Base-by-base conservation (phyloP, 441 rosid genomes). In the Sinapis alba region DNA sequence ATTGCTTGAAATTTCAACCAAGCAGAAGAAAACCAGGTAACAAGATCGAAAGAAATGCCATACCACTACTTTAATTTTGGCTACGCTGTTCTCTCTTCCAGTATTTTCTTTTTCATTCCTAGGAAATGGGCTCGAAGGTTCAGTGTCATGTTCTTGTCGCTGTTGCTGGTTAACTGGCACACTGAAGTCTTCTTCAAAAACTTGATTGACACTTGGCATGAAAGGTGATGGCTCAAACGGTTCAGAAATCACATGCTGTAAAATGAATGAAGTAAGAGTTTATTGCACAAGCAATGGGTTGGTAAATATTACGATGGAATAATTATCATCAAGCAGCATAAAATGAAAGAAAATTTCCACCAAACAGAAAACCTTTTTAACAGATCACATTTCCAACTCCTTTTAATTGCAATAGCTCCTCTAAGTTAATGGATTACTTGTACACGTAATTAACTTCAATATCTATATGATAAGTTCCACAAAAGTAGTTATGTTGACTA, bases 11-110 rank as follows among this genome's bases (percentile, higher is more conserved):
- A 60, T 53, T 26, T 26, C 58, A 62, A 62, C 43, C 41, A 45
- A 13, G 67, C 56, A 50, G 21, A 9, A 38, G 24, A 7, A 76
- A 47, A 24, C 34, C 2, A 71, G 53, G 24, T 19, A 65, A 21
- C 68, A 65, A 58, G 26, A 59, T 34, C 32, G n/a, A 21, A 27
- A 69, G 50, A 83, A 74, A 53, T 66, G 67, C 73, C 99, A 79
- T 84, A 93, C 99, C 93, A 96, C 98, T 76, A 96, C 99, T 96
- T 87, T 93, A 71, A 96, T 88, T 79, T 96, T 96, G 53, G 99
- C 98, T 71, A 87, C 92, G 78, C 87, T 96, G 82, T 60, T 96
- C 83, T 93, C 99, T 76, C 81, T 91, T 4, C 78, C 64, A 65
- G 51, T 82, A 71, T 41, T 87, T 82, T 93, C 99, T 78, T 91